These are phyloP conservation scores for Lippia alba DNA, from an alignment of 305 asterid genomes.

Conservation along the genomic window DNA sequence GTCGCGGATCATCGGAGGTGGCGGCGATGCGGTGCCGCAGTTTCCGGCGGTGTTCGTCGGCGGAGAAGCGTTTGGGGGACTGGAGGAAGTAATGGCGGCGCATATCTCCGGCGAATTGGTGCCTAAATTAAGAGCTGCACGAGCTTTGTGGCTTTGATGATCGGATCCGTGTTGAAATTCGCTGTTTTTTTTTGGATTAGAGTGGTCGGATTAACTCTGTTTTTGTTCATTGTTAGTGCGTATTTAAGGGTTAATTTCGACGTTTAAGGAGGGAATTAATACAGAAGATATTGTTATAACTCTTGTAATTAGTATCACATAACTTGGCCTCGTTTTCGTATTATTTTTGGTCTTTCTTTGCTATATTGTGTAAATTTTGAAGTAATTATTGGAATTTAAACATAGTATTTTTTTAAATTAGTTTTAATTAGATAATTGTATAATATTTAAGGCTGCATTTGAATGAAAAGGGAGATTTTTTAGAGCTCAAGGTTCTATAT, in stretches of 20 bases:
- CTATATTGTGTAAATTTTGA: not conserved
- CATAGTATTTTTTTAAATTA: no score
- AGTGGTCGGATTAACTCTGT: not conserved
- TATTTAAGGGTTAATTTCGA: not conserved
- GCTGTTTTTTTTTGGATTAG: conserved; percentile 9
- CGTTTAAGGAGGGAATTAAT: not conserved
- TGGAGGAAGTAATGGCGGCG: conserved; percentile 65
- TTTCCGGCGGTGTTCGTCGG: conserved; percentile 79
- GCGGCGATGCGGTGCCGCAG: conserved; percentile 33
- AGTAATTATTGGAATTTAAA: no score
- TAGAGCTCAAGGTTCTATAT: no score
- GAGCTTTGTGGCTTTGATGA: conserved; percentile 74
- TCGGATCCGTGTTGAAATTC: not conserved
- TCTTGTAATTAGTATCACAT: conserved; percentile 16
- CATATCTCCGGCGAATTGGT: conserved; percentile 81
- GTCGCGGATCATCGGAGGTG: conserved; percentile 24
- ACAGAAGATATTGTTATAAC: not conserved
- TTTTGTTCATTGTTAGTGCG: not conserved
- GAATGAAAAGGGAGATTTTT: no score
- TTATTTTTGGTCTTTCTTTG: conserved; percentile 4
- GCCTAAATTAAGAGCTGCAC: conserved; percentile 61
- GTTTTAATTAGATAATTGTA: no score
- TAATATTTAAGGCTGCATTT: no score
- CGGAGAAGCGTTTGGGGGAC: conserved; percentile 76
- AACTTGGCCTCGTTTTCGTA: conserved; percentile 5